Evolutionary conservation across 495 filamentous ascomycete genomes (phyloP), one percentile per base, ranked within the genome.

Genomic region (Trichoderma erinaceum): DNA sequence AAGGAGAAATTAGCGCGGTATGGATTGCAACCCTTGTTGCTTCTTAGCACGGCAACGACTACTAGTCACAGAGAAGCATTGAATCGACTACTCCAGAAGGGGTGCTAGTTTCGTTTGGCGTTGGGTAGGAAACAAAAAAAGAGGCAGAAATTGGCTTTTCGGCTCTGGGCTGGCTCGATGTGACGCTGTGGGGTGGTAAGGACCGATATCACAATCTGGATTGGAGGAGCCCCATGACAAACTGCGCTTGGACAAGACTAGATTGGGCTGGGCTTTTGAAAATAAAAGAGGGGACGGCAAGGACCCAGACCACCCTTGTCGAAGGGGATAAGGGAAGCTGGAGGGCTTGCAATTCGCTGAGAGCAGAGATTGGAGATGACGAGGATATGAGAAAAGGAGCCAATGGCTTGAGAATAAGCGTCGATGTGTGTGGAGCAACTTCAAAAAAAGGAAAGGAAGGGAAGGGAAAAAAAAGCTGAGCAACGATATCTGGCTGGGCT

Each of bases 301-400:
- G 12, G 43, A 18, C 43, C 12, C 13, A 46, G 43, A 46, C 43
- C 13, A 46, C 43, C 13, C 43, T 46, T 46, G 43, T 29, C 4
- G 29, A 29, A 29, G 43, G 12, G 43, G 43, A 18, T 15, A 46
- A 16, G 43, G 43, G 43, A 46, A 46, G 43, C 18, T 16, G 18
- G 12, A 16, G 10, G 41, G 41, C 11, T 11, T 46, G 43, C 43
- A 18, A 46, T 46, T 46, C 12, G 43, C 12, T 4, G 43, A 46
- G 0, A 16, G 12, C 3, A 11, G 13, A 56, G 50, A 56, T 21
- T 16, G 15, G 44, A n/a, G n/a, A 56, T 25, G n/a, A 56, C 21
- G 50, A 56, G 21, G 50, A 25, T 56, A n/a, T 56, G 50, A 56
- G 50, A 15, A 29, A 18, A 56, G 50, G 50, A 56, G 50, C 50